These are phyloP conservation scores for Mucuna pruriens DNA, from an alignment of 306 rosid species.

Conservation along the genomic window DNA sequence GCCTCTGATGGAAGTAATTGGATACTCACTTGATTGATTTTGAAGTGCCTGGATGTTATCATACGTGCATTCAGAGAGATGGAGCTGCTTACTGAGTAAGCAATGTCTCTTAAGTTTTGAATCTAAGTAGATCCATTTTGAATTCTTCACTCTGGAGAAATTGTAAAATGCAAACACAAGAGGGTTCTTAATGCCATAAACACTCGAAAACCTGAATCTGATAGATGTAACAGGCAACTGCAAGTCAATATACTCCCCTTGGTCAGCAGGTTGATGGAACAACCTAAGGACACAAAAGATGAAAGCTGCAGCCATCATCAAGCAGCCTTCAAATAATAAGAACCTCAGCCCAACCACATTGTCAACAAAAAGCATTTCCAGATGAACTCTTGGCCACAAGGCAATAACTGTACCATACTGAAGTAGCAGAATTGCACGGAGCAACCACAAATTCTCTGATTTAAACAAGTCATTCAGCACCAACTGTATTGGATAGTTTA, in stretches of 20 bases:
- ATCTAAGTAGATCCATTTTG: constrained; percentile 70
- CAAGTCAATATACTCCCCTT: constrained; percentile 49
- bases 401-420: constrained; percentile 55
- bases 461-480: constrained; percentile 43
- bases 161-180: constrained; percentile 66
- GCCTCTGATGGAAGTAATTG: constrained; percentile 36
- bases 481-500: constrained; percentile 47
- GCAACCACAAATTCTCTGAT: constrained; percentile 48
- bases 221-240: constrained; percentile 75
- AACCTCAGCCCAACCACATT: constrained; percentile 75
- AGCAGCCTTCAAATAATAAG: constrained; percentile 73
- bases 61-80: constrained; percentile 72
- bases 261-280: constrained; percentile 56
- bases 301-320: constrained; percentile 67
- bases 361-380: constrained; percentile 82
- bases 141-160: constrained; percentile 56
- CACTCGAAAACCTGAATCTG: constrained; percentile 64
- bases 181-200: constrained; percentile 55
- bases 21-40: constrained; percentile 50
- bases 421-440: constrained; percentile 50
- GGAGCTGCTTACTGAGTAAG: constrained; percentile 65
- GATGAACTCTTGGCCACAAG: constrained; percentile 63
- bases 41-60: constrained; percentile 71
- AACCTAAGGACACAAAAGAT: constrained; percentile 57
- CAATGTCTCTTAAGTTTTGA: constrained; percentile 59